Evolutionary conservation across 2,329 filamentous ascomycete species (phyloP), one percentile per base, ranked within the genome.

Genomic region (Paecilomyces formosus): DNA sequence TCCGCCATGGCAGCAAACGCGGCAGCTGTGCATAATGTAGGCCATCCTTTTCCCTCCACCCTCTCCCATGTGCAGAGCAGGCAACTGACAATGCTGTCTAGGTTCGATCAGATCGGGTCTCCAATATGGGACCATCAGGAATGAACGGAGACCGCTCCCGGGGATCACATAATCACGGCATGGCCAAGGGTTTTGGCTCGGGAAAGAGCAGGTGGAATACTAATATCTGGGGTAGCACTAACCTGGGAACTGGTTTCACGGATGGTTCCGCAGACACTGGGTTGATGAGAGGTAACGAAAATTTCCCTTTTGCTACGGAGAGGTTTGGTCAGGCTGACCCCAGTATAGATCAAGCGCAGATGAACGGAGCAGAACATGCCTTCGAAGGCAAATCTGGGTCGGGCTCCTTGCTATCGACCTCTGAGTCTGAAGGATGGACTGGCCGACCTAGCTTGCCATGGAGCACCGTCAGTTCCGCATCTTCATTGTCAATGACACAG

Each of bases 381-480:
- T 73, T 79, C 45, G 81, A 83, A 64, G 80, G 77, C 57, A 84
- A 87, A 67, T 86, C 85, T 3, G 88, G 88, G 54, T 90, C 88
- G 5, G 82, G 85, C 61, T 88, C 87, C 59, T 78, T 92, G 45
- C 80, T 89, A 60, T 81, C 84, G 52, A 84, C 85, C 50, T 89
- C 88, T 9, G 87, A 90, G 67, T 83, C 84, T 18, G 87, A 89
- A 64, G 78, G 80, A 53, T 89, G 87, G 85, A 72, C 67, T 60
- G 74, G 73, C 55, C 77, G 78, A 53, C 75, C 78, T 55, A 79
- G 76, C 62, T 76, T 80, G 39, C 81, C 83, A 15, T 91, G 88
- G 88, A 82, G 81, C 62, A 74, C 75, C 6, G 66, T 78, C 24
- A 82, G 85, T 53, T 74, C 71, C 49, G 73, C 76, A 12, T 74